phyloP scores from a whole-genome alignment of 116 monocot genomes.

The Papilionanthe hybrid region DNA sequence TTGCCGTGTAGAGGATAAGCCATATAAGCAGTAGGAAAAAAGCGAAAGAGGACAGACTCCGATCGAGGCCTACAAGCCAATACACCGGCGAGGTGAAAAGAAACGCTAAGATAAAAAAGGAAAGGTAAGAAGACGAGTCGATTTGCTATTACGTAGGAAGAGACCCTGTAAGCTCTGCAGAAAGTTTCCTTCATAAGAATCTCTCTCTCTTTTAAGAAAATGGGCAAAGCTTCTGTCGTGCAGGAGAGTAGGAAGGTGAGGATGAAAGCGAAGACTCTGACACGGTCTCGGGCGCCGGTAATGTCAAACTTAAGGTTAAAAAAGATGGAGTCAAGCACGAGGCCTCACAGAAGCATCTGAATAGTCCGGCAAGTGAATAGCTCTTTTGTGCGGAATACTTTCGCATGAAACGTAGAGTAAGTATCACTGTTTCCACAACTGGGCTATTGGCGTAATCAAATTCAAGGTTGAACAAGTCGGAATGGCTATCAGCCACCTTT shows the following conservation, averaged over 20 bases:
- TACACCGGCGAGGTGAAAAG: too few relatives aligned
- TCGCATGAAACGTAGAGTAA: constrained; percentile 57
- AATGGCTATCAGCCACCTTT: not conserved
- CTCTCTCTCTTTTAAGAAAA: constrained; percentile 85
- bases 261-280: constrained; percentile 88
- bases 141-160: constrained; percentile 72
- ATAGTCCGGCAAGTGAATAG: constrained; percentile 75
- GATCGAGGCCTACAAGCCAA: constrained; percentile 46
- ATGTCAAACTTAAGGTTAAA: too few relatives aligned
- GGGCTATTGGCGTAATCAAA: constrained; percentile 45
- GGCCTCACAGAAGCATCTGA: constrained; percentile 65
- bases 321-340: constrained; percentile 87
- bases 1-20: constrained; percentile 80
- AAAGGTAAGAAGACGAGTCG: constrained; percentile 61
- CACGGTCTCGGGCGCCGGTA: constrained; percentile 34
- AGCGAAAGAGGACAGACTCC: constrained; percentile 19
- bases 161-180: constrained; percentile 64
- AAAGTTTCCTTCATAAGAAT: constrained; percentile 84
- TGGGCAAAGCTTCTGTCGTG: constrained; percentile 80
- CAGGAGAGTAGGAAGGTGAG: constrained; percentile 81
- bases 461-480: not conserved
- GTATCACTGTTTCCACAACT: constrained; percentile 52
- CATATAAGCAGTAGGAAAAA: constrained; percentile 75
- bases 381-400: constrained; percentile 78
- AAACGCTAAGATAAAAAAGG: too few relatives aligned